phyloP scores from a whole-genome alignment of 192 early-diverging fungal genomes.

The Funneliformis geosporum region DNA sequence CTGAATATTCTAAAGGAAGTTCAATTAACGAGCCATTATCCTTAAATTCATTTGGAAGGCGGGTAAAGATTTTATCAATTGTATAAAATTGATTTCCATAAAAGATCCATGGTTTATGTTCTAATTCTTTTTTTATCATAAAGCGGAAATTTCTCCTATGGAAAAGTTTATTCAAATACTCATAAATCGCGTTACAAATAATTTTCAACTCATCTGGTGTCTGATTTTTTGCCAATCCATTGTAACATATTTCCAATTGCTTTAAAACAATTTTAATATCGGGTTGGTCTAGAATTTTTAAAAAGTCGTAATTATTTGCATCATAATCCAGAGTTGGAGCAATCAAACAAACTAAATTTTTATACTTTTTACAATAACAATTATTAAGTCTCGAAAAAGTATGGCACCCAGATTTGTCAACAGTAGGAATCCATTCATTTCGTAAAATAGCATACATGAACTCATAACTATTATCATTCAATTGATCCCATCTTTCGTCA shows the following conservation, averaged over 20 bases:
- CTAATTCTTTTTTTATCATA: not conserved
- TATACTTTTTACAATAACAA: not conserved
- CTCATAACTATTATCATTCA: not conserved
- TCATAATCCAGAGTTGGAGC: not conserved
- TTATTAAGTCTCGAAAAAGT: not conserved
- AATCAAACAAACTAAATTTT: not conserved
- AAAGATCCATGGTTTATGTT: not conserved
- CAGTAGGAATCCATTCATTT: not conserved
- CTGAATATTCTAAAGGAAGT: not conserved
- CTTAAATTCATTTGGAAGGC: not conserved
- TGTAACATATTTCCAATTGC: not conserved
- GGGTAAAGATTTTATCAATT: not conserved
- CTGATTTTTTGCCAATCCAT: not conserved
- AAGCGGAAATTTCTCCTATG: not conserved
- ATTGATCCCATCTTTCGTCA: not conserved
- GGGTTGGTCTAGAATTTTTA: not conserved
- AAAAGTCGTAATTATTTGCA: not conserved
- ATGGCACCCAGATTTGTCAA: not conserved
- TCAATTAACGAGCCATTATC: not conserved
- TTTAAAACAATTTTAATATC: not conserved
- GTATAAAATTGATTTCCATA: not conserved
- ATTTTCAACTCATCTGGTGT: not conserved
- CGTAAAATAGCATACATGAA: not conserved
- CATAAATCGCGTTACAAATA: not conserved
- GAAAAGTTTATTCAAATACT: not conserved